Percentiles rank a stretch among this genome's conserved stretches.
Evolutionary conservation across 371 early-diverging fungal genomes (phyloP).

Genomic region (Apophysomyces trapeziformis): DNA sequence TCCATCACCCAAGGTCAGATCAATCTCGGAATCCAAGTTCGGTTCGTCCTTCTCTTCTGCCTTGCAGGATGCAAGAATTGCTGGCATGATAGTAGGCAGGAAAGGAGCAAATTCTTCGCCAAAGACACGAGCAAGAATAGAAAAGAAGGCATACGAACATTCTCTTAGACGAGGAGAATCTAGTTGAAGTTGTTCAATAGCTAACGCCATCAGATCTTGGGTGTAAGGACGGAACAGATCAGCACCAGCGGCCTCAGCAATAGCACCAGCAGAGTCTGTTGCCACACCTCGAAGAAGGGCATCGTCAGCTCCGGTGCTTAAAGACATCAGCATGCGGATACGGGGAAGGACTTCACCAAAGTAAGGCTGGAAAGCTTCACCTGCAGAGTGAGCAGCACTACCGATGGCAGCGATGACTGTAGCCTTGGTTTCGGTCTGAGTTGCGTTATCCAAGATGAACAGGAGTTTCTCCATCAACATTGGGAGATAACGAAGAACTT

Average conservation of each 20-base stretch:
- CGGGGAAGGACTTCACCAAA: slow-evolving; percentile 76
- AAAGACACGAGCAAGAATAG: slow-evolving; percentile 81
- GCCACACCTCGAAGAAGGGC: slow-evolving; percentile 84
- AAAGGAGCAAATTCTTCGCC: slow-evolving; percentile 82
- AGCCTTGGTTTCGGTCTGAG: slow-evolving; percentile 67
- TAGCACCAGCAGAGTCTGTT: slow-evolving; percentile 83
- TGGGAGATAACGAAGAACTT: slow-evolving; percentile 81
- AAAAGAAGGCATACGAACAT: slow-evolving; percentile 87
- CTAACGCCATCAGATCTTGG: slow-evolving; percentile 73
- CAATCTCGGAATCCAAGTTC: slow-evolving; percentile 50
- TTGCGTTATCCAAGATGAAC: slow-evolving; percentile 66
- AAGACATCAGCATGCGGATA: slow-evolving; percentile 72
- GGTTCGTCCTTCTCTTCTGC: slow-evolving; percentile 69
- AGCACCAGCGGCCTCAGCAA: slow-evolving; percentile 88
- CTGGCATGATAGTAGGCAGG: slow-evolving; percentile 75
- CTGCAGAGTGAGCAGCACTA: slow-evolving; percentile 86
- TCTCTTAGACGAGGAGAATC: slow-evolving; percentile 80
- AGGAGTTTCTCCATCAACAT: slow-evolving; percentile 81
- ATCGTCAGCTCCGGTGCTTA: slow-evolving; percentile 68
- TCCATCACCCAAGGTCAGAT: slow-evolving; percentile 42
- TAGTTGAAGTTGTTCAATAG: slow-evolving; percentile 77
- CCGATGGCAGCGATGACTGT: slow-evolving; percentile 86
- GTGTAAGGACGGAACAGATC: slow-evolving; percentile 81
- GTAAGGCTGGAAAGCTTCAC: slow-evolving; percentile 78
- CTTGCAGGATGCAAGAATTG: slow-evolving; percentile 73